These are phyloP conservation scores for Xylariaceae sp. DNA, from an alignment of 2,329 filamentous ascomycete species.

Conservation along the genomic window DNA sequence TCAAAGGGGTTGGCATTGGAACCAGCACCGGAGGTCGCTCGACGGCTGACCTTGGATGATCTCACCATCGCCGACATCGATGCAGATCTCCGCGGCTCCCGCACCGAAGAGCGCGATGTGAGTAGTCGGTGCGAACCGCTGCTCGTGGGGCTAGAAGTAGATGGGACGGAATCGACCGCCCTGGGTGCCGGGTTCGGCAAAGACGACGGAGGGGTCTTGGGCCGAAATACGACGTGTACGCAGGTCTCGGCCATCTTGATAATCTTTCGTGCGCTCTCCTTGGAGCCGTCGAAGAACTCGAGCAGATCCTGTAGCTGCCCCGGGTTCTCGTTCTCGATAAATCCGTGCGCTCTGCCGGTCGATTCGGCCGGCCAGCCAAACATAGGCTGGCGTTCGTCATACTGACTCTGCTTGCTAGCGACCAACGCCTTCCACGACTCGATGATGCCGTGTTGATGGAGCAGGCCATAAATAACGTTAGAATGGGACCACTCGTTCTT, in stretches of 20 bases:
- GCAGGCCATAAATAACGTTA: constrained; percentile 59
- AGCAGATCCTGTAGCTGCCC: constrained; percentile 60
- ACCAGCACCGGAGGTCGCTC: constrained; percentile 8
- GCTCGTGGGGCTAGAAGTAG: constrained; percentile 1
- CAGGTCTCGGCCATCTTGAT: constrained; percentile 48
- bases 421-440: constrained; percentile 57
- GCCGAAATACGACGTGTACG: constrained; percentile 30
- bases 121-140: constrained; percentile 8
- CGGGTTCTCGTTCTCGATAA: constrained; percentile 56
- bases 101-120: constrained; percentile 6
- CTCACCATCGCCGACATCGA: constrained; percentile 23
- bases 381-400: constrained; percentile 48
- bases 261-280: constrained; percentile 51
- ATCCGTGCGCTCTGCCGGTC: constrained; percentile 52
- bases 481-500: constrained; percentile 65
- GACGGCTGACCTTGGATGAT: constrained; percentile 11
- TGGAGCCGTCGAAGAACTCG: constrained; percentile 57
- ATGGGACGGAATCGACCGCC: constrained; percentile 3
- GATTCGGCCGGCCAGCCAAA: constrained; percentile 55
- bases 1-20: constrained; percentile 10
- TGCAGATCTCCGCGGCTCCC: constrained; percentile 22
- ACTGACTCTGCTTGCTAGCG: constrained; percentile 38
- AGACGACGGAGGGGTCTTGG: too few species aligned
- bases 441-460: constrained; percentile 60
- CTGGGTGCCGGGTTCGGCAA: constrained; percentile 15